Evolutionary conservation across 768 basidiomycete genomes (phyloP), one percentile per base, ranked within the genome.

Genomic region (Pisolithus orientalis): DNA sequence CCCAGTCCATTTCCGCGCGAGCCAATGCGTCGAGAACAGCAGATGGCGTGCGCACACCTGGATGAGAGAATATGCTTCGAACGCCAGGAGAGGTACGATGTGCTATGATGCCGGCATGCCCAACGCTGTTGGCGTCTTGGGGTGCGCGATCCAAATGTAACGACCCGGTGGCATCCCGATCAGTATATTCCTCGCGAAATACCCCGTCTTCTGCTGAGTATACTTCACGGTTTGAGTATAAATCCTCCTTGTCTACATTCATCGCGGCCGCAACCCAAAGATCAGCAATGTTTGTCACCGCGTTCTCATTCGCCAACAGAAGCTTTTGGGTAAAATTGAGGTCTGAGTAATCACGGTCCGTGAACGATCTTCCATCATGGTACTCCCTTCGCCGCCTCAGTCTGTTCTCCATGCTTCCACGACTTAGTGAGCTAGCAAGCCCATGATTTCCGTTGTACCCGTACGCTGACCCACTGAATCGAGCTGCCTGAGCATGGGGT

Each of bases 241-340:
- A 88, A 3, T 84, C 85, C 57, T 94, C 92, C 59, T 89, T 87
- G 63, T 95, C 94, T 29, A 86, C 91, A 54, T 95, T 96, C 72
- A 95, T 91, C 6, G 95, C 96, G 17, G 94, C 89, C 5, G 93
- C 92, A 48, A 98, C 91, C 96, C 96, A 99, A 21, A 99, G 74
- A 69, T 97, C 95, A 24, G 93, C 90, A 62, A 99, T 90, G 59
- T 87, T 92, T 52, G 91, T 94, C 5, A 94, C 93, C 11, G 91
- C 87, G 59, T 92, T 89, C 69, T 96, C 94, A 68, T 96, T 96
- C 17, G 95, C 95, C 74, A 94, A 83, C 42, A 95, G 71, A 24
- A 95, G 64, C 53, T 91, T 79, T 65, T 95, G 90, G 0, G 94
- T 87, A 58, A 97, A 92, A 60, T 90, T 92, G 47, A 92, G 76